A percentile compares a stretch with the other conserved stretches of the same genome.
These are phyloP conservation scores for Artemisia annua DNA, from an alignment of 129 eudicot genomes.

Conservation along the genomic window DNA sequence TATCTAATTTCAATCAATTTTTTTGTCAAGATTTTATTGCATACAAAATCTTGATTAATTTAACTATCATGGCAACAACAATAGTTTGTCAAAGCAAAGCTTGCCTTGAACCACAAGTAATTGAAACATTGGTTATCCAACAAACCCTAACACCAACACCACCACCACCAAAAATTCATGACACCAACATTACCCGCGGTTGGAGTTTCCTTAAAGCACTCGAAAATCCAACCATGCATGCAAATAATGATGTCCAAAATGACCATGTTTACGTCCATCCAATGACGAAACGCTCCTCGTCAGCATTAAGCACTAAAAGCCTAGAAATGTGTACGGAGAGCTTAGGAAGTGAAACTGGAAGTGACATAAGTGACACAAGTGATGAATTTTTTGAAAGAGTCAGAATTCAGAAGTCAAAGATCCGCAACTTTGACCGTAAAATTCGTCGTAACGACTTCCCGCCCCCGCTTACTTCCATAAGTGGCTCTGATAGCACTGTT, in stretches of 20 bases:
- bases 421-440: constrained; percentile 38
- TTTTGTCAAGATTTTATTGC: constrained; percentile 4
- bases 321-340: constrained; percentile 95
- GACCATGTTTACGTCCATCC: constrained; percentile 69
- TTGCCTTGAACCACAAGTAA: constrained; percentile 46
- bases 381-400: constrained; percentile 44
- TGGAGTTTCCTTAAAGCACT: constrained; percentile 60
- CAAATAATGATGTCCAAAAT: constrained; percentile 20
- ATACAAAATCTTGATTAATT: neutral
- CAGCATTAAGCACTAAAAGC: constrained; percentile 66
- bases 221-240: constrained; percentile 31
- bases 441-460: constrained; percentile 47
- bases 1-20: constrained; percentile 18
- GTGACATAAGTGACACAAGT: constrained; percentile 37
- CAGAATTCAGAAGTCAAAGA: constrained; percentile 22
- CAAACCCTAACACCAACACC: constrained; percentile 23
- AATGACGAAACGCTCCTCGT: constrained; percentile 44
- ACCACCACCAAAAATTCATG: constrained; percentile 2
- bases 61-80: constrained; percentile 39
- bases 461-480: constrained; percentile 78
- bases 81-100: constrained; percentile 49
- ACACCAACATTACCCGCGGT: constrained; percentile 24
- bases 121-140: constrained; percentile 34
- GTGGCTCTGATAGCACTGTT: constrained; percentile 53
- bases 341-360: constrained; percentile 80